Base-by-base conservation (phyloP, 768 basidiomycete species). In the Lactarius hatsudake region DNA sequence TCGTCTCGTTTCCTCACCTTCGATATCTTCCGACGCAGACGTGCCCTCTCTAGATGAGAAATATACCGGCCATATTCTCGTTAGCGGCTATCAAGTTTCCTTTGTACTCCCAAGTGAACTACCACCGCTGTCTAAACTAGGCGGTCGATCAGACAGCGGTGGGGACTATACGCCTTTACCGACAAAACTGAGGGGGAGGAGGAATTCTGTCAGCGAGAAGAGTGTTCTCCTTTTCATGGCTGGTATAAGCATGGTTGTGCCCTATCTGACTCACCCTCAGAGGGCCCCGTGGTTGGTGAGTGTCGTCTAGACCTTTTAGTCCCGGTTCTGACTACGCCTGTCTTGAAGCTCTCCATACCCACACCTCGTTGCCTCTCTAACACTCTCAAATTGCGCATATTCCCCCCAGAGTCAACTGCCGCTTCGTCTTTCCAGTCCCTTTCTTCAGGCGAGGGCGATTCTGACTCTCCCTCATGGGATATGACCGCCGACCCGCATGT, bases 331-430 rank as follows among this genome's bases (percentile, higher is more conserved):
- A 48, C 32, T 65, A 62, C n/a, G 26, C 68, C 20, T 56, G 3
- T 56, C 20, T 69, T 5, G 4, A 64, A 93, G 91, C 81, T 93
- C 63, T 86, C 89, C 3, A 87, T 93, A 59, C 91, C 91, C 3
- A 83, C 86, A 13, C 91, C 91, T 13, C 85, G 89, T 36, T 93
- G 91, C 71, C 77, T 93, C 40, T 88, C 88, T 64, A 93, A 93
- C 69, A 83, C 84, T 67, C 83, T 93, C 70, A 87, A 83, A 71
- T 78, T 93, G 43, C 86, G 87, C 63, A 90, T 93, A 74, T 88
- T 90, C 69, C 85, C 89, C 23, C 89, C 88, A 5, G 78, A 76
- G 5, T 61, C 70, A 15, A 74, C 79, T 30, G 71, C 83, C 20
- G 75, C 84, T 9, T 76, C 81, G n/a, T 92, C 90, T 1, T 81